phyloP scores from a whole-genome alignment of 192 early-diverging fungal species.

The Rhizophagus prolifer region DNA sequence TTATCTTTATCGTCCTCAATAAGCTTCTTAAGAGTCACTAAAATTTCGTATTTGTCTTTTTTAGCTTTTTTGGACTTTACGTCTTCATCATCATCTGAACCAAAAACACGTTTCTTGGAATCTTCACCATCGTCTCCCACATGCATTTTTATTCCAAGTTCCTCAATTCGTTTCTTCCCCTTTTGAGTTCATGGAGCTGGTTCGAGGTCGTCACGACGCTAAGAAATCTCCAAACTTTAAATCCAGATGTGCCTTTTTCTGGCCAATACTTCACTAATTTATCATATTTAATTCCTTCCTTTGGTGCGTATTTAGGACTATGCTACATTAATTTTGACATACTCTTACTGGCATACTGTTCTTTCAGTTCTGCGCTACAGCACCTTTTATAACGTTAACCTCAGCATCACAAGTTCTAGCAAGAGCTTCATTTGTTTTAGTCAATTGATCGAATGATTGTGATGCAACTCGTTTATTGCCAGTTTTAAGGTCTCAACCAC shows the following conservation, averaged over 20 bases:
- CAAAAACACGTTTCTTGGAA: not conserved
- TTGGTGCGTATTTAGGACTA: conserved; percentile 51
- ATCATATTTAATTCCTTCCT: conserved; percentile 61
- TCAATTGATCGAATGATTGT: conserved; percentile 62
- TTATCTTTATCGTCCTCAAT: conserved; percentile 35
- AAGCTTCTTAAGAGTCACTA: conserved; percentile 18
- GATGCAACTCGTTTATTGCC: conserved; percentile 54
- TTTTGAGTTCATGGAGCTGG: conserved; percentile 63
- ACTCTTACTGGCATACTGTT: conserved; percentile 59
- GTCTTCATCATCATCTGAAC: not conserved
- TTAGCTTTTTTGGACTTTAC: not conserved
- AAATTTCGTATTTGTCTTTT: conserved; percentile 18
- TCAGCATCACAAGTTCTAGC: conserved; percentile 56
- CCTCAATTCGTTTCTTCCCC: conserved; percentile 46
- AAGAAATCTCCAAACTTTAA: conserved; percentile 60
- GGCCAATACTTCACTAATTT: conserved; percentile 66
- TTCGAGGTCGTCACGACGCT: conserved; percentile 61
- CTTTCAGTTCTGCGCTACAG: conserved; percentile 50
- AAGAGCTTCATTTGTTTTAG: conserved; percentile 55
- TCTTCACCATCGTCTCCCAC: conserved; percentile 7
- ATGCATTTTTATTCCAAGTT: conserved; percentile 47
- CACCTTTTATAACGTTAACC: conserved; percentile 42
- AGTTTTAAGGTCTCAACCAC: conserved; percentile 49
- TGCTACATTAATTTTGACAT: conserved; percentile 50
- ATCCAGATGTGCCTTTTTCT: conserved; percentile 46